Evolutionary conservation across 176 grass and related monocot species (phyloP), one percentile per base, ranked within the genome.

Genomic region (Neostapfia colusana): DNA sequence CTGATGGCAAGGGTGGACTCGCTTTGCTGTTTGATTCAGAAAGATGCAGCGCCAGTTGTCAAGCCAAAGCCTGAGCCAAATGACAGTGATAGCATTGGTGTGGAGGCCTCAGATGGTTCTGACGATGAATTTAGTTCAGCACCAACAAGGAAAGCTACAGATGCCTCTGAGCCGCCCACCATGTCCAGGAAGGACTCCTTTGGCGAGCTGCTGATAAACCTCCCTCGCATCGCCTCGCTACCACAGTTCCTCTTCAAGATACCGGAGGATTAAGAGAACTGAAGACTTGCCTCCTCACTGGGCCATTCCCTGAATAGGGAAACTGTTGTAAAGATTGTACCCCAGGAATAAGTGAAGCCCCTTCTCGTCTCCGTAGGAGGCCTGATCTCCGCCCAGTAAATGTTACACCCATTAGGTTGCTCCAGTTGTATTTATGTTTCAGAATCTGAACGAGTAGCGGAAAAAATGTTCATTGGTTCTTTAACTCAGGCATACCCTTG

Each of bases 221-320:
- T 98, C 26, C 95, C 95, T 6, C 91, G 91, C 25, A 92, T 98
- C 1, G 87, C 89, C 10, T 98, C 95, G 0, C 44, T 94, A 55
- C 95, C 91, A 2, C 82, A 93, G 82, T 92, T 98, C 82, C 84
- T 93, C 51, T 92, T 90, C 79, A 94, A 94, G 74, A 90, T 90
- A 73, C 86, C 86, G 5, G 89, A 93, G 73, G 91, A 86, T 92
- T 81, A 76, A 18, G 89, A 90, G 45, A 90, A 90, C 65, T 76
- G 85, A 98, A 69, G 28, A 12, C 82, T 67, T 58, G 6, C 13
- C 11, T 54, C 25, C 63, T 48, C 34, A 72, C 49, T 62, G 79
- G 51, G 10, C 5, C 23, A 18, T 58, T 58, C 38, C 37, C 10
- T 28, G 28, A 66, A n/a, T 60, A 69, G 51, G 51, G 76, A 73